phyloP scores from a whole-genome alignment of 257 asterid species.

The Solanum sitiens region DNA sequence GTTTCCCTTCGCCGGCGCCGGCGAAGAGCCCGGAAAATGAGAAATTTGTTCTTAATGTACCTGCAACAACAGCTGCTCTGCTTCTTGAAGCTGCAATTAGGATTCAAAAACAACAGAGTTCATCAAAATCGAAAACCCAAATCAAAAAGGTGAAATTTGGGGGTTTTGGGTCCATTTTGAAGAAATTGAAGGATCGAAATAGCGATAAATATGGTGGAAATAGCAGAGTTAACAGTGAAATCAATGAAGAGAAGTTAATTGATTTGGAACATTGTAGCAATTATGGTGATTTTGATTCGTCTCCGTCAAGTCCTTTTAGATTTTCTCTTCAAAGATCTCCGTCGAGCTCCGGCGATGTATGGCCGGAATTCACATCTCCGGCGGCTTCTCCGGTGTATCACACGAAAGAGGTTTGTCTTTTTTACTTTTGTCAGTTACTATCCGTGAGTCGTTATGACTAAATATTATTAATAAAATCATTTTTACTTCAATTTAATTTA shows the following conservation, averaged over 20 bases:
- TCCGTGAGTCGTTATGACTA: neutral
- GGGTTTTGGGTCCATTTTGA: conserved; percentile 48
- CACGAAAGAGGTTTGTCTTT: conserved; percentile 38
- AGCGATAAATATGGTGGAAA: conserved; percentile 1
- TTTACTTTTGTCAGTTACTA: neutral
- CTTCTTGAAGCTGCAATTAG: conserved; percentile 78
- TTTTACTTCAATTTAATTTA: neutral
- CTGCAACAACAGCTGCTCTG: conserved; percentile 52
- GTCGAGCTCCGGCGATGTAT: conserved; percentile 15
- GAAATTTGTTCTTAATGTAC: conserved; percentile 47
- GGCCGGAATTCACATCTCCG: conserved; percentile 66
- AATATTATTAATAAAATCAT: neutral
- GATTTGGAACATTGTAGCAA: conserved; percentile 36
- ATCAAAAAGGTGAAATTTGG: conserved; percentile 33
- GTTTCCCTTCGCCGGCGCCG: conserved; percentile 33
- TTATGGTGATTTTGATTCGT: conserved; percentile 8
- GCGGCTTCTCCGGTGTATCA: conserved; percentile 48
- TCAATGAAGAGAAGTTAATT: conserved; percentile 15
- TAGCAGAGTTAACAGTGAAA: conserved; percentile 23
- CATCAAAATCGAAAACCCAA: conserved; percentile 19
- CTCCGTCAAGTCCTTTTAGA: conserved; percentile 26
- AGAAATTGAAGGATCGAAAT: conserved; percentile 49
- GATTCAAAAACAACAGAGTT: conserved; percentile 47
- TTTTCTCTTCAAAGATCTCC: conserved; percentile 38
- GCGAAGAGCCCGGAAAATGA: conserved; percentile 14